Evolutionary conservation across 2,329 filamentous ascomycete genomes (phyloP).

Genomic region (Macroventuria anomochaeta): DNA sequence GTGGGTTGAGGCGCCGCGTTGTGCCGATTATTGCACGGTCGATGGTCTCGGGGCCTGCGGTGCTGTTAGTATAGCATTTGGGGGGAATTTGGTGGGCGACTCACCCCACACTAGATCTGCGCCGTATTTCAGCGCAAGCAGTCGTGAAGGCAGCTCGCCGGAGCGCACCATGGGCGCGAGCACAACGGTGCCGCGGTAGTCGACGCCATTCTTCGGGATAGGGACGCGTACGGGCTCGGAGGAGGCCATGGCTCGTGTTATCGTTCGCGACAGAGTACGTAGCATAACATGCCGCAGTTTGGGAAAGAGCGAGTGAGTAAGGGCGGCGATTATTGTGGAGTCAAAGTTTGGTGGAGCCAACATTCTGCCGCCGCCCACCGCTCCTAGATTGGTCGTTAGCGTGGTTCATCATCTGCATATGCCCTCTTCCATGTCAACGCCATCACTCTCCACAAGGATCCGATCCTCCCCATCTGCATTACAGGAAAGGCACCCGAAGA

Average conservation of each 20-base stretch:
- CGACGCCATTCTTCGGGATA: slow-evolving; percentile 86
- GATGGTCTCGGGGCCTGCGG: slow-evolving; percentile 84
- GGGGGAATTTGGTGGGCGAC: slow-evolving; percentile 2
- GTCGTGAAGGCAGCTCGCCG: slow-evolving; percentile 89
- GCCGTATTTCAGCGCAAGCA: slow-evolving; percentile 90
- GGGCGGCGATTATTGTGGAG: slow-evolving; percentile 1
- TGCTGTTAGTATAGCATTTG: slow-evolving; percentile 14
- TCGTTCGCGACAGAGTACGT: slow-evolving; percentile 38
- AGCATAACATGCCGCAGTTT: slow-evolving; percentile 48
- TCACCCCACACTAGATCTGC: slow-evolving; percentile 97
- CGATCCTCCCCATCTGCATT: no score
- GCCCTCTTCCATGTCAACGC: no score
- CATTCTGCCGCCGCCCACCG: slow-evolving; percentile 11
- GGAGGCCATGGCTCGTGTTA: slow-evolving; percentile 43
- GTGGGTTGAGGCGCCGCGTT: slow-evolving; percentile 75
- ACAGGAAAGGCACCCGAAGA: no score
- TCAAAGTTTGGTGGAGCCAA: slow-evolving; percentile 3
- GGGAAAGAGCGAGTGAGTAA: not conserved
- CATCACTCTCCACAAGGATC: no score
- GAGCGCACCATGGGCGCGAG: slow-evolving; percentile 98
- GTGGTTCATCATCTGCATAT: no score
- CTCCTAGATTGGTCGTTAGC: not conserved
- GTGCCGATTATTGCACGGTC: slow-evolving; percentile 92
- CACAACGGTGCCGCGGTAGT: slow-evolving; percentile 92
- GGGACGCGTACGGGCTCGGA: slow-evolving; percentile 66